Base-by-base conservation (phyloP, 805 yeast species). In the Ogataea henricii region DNA sequence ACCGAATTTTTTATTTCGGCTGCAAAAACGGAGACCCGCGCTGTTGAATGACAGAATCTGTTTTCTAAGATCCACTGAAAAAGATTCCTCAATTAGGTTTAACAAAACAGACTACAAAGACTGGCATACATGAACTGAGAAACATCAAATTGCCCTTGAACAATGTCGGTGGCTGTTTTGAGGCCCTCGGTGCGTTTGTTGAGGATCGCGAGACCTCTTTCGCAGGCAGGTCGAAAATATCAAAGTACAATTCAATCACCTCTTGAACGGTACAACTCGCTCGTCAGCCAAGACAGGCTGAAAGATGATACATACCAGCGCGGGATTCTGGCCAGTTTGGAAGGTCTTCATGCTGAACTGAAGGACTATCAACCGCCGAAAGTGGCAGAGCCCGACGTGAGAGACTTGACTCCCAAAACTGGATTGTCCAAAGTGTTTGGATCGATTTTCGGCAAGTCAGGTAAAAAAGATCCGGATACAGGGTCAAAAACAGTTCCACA, bases 221-320 rank as follows among this genome's bases (percentile, higher is more conserved):
- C 16, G 10, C 21, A 18, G 9, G 10, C 29, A 23, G 34, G 40
- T 16, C n/a, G 20, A 9, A 45, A 56, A 27, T 39, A 22, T 16
- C 51, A 49, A 29, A 45, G 54, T 43, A 47, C 53, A 2, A 25
- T 26, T 2, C 43, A 46, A 1, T 57, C 70, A 1, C 73, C 73
- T 0, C 42, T 68, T 6, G 51, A 60, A 22, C 43, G 53, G 5
- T 68, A 68, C 48, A 64, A 67, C 40, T 51, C 51, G 7, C 51
- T 59, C 13, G 70, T 68, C 9, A 12, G 46, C 2, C 33, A 37
- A n/a, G 82, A 83, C 0, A 70, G 68, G 47, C 68, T 87, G 20
- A 72, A 79, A 48, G 87, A 86, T 57, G 99, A 92, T 62, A 81
- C 79, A 17, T 85, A 85, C 64, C 98, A 92, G 67, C 74, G 96